Evolutionary conservation across 345 rosid species (phyloP).

Genomic region (Brassica cretica): DNA sequence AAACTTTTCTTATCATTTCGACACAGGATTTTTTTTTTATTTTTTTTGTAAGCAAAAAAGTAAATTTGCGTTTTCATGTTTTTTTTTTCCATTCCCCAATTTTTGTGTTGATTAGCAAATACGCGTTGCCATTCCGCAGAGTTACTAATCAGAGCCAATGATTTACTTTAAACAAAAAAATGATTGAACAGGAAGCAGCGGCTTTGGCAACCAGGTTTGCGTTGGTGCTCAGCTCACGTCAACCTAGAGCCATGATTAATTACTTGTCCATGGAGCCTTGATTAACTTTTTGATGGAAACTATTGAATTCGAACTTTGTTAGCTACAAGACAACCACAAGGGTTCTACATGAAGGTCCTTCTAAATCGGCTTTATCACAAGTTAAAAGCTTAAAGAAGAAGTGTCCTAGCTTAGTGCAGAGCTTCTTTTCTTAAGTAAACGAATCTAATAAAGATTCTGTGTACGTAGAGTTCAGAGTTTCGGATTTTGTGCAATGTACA

Average conservation of each 20-base stretch:
- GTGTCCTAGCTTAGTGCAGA: slow-evolving; percentile 10
- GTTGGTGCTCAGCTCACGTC: slow-evolving; percentile 82
- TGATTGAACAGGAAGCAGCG: slow-evolving; percentile 69
- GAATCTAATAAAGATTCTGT: slow-evolving; percentile 17
- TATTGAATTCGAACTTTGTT: not conserved
- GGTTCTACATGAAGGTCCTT: not conserved
- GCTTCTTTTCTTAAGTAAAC: not conserved
- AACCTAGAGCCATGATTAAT: slow-evolving; percentile 56
- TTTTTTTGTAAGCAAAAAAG: too few species aligned
- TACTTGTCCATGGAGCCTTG: slow-evolving; percentile 35
- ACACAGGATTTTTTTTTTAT: not conserved
- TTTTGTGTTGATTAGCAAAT: too few species aligned
- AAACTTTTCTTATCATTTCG: not conserved
- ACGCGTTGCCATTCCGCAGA: too few species aligned
- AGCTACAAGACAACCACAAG: slow-evolving; percentile 10
- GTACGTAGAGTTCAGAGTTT: not conserved
- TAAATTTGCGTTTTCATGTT: too few species aligned
- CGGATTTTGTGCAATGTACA: slow-evolving; percentile 2
- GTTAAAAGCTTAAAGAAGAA: slow-evolving; percentile 11
- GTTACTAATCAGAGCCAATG: too few species aligned
- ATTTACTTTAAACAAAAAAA: not conserved
- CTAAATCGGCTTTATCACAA: slow-evolving; percentile 1
- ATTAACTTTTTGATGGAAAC: slow-evolving; percentile 9
- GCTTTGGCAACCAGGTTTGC: slow-evolving; percentile 86
- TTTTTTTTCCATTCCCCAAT: too few species aligned